Evolutionary conservation across 2,329 filamentous ascomycete species (phyloP).

Genomic region (Parascedosporium putredinis): DNA sequence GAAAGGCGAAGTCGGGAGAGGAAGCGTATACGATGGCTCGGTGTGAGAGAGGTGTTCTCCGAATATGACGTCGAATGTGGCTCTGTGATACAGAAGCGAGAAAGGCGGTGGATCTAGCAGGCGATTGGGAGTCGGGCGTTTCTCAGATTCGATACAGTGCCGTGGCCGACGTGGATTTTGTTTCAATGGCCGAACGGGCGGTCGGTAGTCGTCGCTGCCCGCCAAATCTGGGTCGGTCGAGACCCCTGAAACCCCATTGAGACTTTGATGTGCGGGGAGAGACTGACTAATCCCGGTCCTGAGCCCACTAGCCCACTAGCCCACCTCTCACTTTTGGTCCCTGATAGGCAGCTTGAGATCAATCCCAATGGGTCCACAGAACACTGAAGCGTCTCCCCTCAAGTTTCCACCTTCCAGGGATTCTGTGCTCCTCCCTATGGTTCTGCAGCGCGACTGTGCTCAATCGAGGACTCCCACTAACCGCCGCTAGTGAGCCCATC

Average conservation of each 20-base stretch:
- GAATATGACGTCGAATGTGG: constrained; percentile 1
- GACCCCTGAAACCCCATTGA: constrained; percentile 2
- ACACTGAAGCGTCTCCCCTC: no score
- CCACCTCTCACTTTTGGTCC: no score
- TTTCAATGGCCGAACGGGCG: neutral
- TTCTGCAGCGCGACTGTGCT: no score
- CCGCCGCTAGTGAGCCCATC: no score
- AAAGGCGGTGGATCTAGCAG: neutral
- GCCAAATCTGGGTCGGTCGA: neutral
- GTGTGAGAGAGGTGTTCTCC: neutral
- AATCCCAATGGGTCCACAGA: no score
- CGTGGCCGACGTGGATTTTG: neutral
- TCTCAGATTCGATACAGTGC: neutral
- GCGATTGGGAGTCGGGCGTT: constrained; percentile 1
- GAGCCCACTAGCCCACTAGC: no score
- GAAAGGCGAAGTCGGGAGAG: no score
- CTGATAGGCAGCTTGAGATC: no score
- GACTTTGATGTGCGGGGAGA: neutral
- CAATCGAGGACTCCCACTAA: no score
- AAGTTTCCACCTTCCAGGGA: no score
- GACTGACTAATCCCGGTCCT: neutral
- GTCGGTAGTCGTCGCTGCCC: neutral
- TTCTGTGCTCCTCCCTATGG: no score
- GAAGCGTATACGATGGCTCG: no score
- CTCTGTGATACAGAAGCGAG: neutral